Conservation (phyloP, 306 rosid genomes). For the Oxytropis ochrocephala region DNA sequence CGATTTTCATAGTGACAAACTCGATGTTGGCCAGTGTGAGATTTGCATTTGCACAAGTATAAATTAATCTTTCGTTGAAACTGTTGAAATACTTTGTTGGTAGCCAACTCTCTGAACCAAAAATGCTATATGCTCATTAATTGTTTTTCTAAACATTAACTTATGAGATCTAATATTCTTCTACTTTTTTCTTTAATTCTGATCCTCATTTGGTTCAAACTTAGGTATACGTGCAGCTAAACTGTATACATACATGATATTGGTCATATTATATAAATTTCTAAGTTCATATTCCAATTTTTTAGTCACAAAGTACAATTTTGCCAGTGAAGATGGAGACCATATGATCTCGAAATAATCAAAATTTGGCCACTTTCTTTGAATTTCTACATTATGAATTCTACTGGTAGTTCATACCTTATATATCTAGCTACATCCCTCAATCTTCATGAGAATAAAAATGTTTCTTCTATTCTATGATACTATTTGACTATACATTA, state of each 20-base stretch:
- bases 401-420: slow-evolving; percentile 14
- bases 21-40: no score
- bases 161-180: not conserved
- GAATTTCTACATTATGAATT: slow-evolving; percentile 20
- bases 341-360: slow-evolving; percentile 24
- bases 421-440: not conserved
- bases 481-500: not conserved
- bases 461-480: not conserved
- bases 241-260: not conserved
- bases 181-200: not conserved
- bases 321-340: slow-evolving; percentile 7
- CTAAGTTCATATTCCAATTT: not conserved
- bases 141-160: not conserved
- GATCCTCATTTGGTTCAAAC: not conserved
- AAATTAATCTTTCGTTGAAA: no score
- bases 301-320: not conserved
- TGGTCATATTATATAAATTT: not conserved
- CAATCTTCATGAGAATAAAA: not conserved
- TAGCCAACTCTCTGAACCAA: no score
- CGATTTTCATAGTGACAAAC: no score
- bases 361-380: slow-evolving; percentile 18
- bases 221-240: not conserved
- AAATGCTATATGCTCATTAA: not conserved
- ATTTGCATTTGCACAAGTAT: no score
- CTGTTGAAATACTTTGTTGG: no score